A percentile compares a stretch with the other conserved stretches of the same genome.
These are phyloP conservation scores for Fusarium sp. DNA, from an alignment of 2,329 filamentous ascomycete species.

Conservation along the genomic window DNA sequence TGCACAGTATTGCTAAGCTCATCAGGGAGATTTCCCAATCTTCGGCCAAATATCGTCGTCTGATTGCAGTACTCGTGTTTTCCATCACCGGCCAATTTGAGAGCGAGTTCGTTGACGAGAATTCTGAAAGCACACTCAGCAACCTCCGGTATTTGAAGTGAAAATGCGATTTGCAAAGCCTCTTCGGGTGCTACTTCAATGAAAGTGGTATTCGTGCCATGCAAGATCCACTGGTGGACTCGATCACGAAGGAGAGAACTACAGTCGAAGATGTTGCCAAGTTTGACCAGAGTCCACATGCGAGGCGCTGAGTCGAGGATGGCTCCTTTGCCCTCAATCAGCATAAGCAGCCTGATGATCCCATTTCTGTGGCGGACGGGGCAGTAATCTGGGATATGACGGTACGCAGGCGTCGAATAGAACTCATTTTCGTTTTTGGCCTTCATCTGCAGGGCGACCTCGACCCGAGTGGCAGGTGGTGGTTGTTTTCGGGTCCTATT, in stretches of 20 bases:
- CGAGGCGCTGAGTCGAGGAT: constrained; percentile 73
- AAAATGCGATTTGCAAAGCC: constrained; percentile 66
- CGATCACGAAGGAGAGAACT: constrained; percentile 57
- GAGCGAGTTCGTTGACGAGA: constrained; percentile 71
- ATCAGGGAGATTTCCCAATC: constrained; percentile 61
- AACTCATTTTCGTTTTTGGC: constrained; percentile 26
- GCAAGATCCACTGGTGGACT: constrained; percentile 69
- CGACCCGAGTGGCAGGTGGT: constrained; percentile 1
- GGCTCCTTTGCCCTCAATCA: constrained; percentile 65
- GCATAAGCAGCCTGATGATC: constrained; percentile 71
- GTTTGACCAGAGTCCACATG: constrained; percentile 72
- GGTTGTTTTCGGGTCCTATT: not conserved
- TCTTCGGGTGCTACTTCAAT: constrained; percentile 73
- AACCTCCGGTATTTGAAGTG: constrained; percentile 56
- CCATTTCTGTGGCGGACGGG: constrained; percentile 70
- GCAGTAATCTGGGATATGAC: constrained; percentile 68
- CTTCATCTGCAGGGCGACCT: constrained; percentile 40
- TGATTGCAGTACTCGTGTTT: constrained; percentile 13
- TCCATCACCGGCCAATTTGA: constrained; percentile 52
- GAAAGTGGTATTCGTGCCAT: constrained; percentile 65
- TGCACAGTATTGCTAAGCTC: constrained; percentile 67
- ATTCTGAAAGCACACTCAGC: constrained; percentile 65
- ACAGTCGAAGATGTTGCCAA: constrained; percentile 70
- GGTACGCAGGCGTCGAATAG: constrained; percentile 47
- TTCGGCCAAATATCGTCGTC: constrained; percentile 59